Evolutionary conservation across 306 rosid genomes (phyloP), one percentile per base, ranked within the genome.

Genomic region (Cucurbita argyrosperma): DNA sequence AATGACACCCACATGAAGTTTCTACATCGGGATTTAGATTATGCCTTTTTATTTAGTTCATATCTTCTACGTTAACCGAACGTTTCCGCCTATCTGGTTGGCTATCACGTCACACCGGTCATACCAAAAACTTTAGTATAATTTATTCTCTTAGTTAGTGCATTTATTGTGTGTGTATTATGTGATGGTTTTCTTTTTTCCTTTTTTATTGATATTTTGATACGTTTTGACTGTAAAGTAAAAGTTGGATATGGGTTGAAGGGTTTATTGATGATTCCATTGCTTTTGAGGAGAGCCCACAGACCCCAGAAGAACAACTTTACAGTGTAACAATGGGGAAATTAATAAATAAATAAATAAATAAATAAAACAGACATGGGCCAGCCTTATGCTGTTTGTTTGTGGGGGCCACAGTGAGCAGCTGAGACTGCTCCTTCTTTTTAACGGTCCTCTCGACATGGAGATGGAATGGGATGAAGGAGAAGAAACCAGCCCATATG

Each of bases 201-300:
- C 55, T 68, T 68, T 23, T 43, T 43, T 2, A 21, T 66, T 45
- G 72, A 45, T 66, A 45, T 66, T 66, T 66, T 66, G 72, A 66
- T 49, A 47, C 49, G 74, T 68, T 26, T 68, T 69, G 74, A 69
- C 74, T 69, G 74, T 5, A 69, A 69, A 69, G 74, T 69, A 49
- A 69, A 69, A 69, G 74, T 49, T 69, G 58, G 57, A 68, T n/a
- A 19, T 67, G 53, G 72, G 72, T 67, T 67, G 54, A 67, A 67
- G 43, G 42, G 56, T 19, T 19, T 43, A 23, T 23, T 68, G 74
- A 46, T 68, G 57, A 68, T 68, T 68, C 74, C 74, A 68, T 68
- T 69, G 57, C 74, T 69, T 69, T 69, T 69, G 74, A 69, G 58
- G 13, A 13, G 74, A 46, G 74, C 58, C 74, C 74, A 49, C 74